Percentiles rank a stretch among this genome's conserved stretches.
These are phyloP conservation scores for Dryadomyces quercus-mongolicae DNA, from an alignment of 2,329 filamentous ascomycete genomes.

Conservation along the genomic window DNA sequence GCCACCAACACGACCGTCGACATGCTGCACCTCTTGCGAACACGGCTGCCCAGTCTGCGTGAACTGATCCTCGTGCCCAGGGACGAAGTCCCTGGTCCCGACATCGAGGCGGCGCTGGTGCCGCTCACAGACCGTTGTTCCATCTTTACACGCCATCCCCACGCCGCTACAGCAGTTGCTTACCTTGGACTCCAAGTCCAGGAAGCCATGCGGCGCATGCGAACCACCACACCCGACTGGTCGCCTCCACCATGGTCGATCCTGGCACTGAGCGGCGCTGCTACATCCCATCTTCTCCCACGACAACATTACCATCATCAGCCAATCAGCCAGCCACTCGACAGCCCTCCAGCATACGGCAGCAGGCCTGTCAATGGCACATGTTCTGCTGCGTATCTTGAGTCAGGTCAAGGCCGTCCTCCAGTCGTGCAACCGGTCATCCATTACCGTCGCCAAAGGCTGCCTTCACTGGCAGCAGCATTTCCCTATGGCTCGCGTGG, in stretches of 20 bases:
- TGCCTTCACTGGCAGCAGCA: neutral
- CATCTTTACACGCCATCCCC: too few species aligned
- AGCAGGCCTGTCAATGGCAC: neutral
- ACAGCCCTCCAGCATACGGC: neutral
- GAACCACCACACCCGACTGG: slow-evolving; percentile 15
- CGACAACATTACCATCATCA: too few species aligned
- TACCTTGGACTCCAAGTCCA: slow-evolving; percentile 23
- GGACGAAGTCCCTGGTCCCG: slow-evolving; percentile 22
- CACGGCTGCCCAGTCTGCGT: slow-evolving; percentile 25
- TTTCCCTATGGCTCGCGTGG: neutral
- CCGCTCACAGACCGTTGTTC: neutral
- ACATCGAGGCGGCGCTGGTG: slow-evolving; percentile 16
- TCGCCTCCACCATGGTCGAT: slow-evolving; percentile 25
- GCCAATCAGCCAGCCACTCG: too few species aligned
- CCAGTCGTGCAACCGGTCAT: neutral
- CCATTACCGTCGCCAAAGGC: neutral
- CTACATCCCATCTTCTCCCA: neutral
- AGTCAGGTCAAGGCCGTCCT: neutral
- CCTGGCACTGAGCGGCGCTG: slow-evolving; percentile 13
- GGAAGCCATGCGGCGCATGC: slow-evolving; percentile 6
- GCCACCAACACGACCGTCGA: slow-evolving; percentile 25
- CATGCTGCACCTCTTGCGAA: slow-evolving; percentile 24
- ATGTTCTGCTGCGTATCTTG: neutral
- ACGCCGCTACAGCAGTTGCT: slow-evolving; percentile 15
- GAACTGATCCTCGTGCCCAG: slow-evolving; percentile 32